Percentiles rank a stretch among this genome's conserved stretches.
These are phyloP conservation scores for Trametes elegans DNA, from an alignment of 768 basidiomycete species.

Conservation along the genomic window DNA sequence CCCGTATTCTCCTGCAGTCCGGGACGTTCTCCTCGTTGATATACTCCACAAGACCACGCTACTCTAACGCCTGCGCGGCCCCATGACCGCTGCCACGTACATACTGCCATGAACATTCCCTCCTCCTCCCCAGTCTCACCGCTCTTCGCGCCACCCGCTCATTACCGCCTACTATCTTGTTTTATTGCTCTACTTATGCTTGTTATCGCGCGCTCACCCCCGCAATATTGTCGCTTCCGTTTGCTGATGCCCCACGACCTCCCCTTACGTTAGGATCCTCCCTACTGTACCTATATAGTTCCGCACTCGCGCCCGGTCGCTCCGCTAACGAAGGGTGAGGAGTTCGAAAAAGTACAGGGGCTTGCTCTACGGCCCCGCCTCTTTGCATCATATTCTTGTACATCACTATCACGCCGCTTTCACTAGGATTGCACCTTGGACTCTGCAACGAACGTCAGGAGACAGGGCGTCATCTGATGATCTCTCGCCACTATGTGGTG, in stretches of 20 bases:
- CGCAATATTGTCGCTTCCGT: neutral
- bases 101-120: too few species aligned
- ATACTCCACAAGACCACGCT: conserved; percentile 21
- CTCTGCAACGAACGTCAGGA: too few species aligned
- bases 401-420: too few species aligned
- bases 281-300: conserved; percentile 8
- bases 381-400: too few species aligned
- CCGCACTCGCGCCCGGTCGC: too few species aligned
- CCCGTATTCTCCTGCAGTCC: conserved; percentile 22
- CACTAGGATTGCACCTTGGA: too few species aligned
- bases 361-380: too few species aligned
- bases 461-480: too few species aligned
- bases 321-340: neutral
- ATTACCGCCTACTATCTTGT: neutral
- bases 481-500: too few species aligned
- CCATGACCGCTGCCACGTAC: neutral
- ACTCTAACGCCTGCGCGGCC: neutral
- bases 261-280: neutral
- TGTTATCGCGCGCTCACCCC: neutral
- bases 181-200: conserved; percentile 17
- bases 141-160: too few species aligned
- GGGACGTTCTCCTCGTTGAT: conserved; percentile 26
- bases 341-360: neutral
- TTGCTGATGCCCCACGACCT: neutral
- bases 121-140: too few species aligned